phyloP scores from a whole-genome alignment of 345 rosid genomes.

The Eucalyptus erythrocorys region DNA sequence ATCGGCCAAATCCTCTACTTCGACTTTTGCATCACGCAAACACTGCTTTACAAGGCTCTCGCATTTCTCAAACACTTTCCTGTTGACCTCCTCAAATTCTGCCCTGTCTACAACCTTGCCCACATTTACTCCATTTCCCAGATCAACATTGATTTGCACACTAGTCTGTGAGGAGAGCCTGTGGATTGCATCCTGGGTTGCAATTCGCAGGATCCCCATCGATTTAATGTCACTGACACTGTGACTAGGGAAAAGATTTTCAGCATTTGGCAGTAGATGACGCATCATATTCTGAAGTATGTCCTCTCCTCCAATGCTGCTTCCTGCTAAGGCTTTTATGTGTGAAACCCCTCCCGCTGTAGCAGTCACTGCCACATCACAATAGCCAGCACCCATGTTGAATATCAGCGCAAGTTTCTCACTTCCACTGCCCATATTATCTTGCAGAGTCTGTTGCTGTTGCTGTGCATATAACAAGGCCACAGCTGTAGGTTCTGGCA shows the following conservation, averaged over 20 bases:
- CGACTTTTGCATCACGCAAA: conserved; percentile 55
- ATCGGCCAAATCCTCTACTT: conserved; percentile 42
- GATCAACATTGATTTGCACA: conserved; percentile 52
- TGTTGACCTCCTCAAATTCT: conserved; percentile 75
- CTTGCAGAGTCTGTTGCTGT: conserved; percentile 59
- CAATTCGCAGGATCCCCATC: conserved; percentile 57
- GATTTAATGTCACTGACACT: conserved; percentile 24
- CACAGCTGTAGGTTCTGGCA: conserved; percentile 88
- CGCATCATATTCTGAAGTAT: conserved; percentile 60
- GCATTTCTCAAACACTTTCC: conserved; percentile 41
- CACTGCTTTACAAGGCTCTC: conserved; percentile 53
- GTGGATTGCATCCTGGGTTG: conserved; percentile 69
- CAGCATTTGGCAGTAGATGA: conserved; percentile 37
- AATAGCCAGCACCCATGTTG: conserved; percentile 85
- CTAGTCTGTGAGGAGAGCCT: conserved; percentile 33
- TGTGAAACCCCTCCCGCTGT: conserved; percentile 97
- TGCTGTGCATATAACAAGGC: conserved; percentile 85
- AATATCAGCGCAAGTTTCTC: conserved; percentile 82
- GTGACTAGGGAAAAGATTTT: conserved; percentile 24
- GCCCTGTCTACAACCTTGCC: conserved; percentile 29
- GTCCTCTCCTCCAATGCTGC: conserved; percentile 75
- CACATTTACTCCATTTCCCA: conserved; percentile 46
- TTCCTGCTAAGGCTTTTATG: conserved; percentile 70
- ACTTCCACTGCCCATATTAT: conserved; percentile 68
- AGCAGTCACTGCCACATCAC: conserved; percentile 70